Percentiles rank a stretch among this genome's conserved stretches.
Evolutionary conservation across 225 moss, liverwort and hornwort genomes (phyloP).

Genomic region (Antitrichia curtipendula): DNA sequence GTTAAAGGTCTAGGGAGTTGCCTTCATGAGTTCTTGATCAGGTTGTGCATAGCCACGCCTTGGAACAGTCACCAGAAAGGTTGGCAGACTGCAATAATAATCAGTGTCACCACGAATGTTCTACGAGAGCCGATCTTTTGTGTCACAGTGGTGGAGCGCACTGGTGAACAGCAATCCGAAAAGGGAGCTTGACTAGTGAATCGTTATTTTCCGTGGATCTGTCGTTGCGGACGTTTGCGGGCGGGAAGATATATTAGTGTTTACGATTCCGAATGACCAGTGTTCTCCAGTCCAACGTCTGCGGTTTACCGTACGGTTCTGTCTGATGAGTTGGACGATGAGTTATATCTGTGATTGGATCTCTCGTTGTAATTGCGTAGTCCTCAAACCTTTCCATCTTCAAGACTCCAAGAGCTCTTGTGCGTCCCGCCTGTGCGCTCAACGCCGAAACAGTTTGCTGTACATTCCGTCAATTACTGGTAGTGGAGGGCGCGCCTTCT

Average conservation of each 20-base stretch:
- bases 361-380: neutral
- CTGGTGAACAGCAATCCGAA: neutral
- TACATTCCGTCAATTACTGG: neutral
- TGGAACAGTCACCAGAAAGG: neutral
- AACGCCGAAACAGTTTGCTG: neutral
- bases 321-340: neutral
- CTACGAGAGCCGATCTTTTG: neutral
- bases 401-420: neutral
- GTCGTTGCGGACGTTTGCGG: neutral
- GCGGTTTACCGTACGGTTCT: neutral
- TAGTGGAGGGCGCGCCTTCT: neutral
- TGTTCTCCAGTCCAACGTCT: neutral
- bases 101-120: neutral
- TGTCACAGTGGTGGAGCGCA: neutral
- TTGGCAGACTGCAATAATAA: constrained; percentile 1
- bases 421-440: neutral
- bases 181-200: neutral
- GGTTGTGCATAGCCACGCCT: neutral
- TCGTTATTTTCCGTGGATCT: neutral
- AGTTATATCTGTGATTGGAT: neutral
- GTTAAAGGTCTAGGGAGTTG: constrained; percentile 10
- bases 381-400: neutral
- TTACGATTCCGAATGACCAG: neutral
- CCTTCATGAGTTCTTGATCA: constrained; percentile 8
- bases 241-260: neutral